These are phyloP conservation scores for Ogataea ganodermae DNA, from an alignment of 805 yeast genomes.

Conservation along the genomic window DNA sequence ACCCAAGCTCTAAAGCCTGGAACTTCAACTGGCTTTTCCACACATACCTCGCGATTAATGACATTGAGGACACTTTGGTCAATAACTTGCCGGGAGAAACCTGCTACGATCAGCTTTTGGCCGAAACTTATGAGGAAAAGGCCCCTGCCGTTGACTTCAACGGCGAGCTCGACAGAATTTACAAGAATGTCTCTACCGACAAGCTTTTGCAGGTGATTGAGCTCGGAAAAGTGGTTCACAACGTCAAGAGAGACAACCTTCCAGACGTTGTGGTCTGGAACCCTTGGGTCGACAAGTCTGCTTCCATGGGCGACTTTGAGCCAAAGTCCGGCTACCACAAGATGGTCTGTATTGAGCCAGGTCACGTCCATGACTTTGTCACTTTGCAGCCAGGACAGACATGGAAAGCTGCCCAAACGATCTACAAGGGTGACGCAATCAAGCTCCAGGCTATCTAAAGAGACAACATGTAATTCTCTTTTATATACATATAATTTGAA, in stretches of 20 bases:
- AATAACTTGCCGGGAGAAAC: conserved; percentile 73
- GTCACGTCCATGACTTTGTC: conserved; percentile 73
- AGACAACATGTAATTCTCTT: too few species aligned
- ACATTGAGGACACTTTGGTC: conserved; percentile 75
- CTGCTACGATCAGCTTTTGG: conserved; percentile 75
- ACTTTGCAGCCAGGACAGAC: conserved; percentile 65
- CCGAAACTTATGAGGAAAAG: conserved; percentile 62
- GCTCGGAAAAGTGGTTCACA: conserved; percentile 69
- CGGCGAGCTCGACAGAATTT: conserved; percentile 85
- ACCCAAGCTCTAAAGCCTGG: conserved; percentile 63
- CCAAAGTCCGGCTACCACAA: conserved; percentile 82
- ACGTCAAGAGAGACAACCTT: conserved; percentile 59
- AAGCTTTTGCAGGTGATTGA: conserved; percentile 69
- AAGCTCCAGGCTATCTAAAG: conserved; percentile 54
- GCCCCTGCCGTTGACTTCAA: conserved; percentile 73
- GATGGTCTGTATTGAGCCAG: conserved; percentile 96
- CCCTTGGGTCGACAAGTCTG: conserved; percentile 89
- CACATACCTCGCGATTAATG: conserved; percentile 76
- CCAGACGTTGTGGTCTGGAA: conserved; percentile 91
- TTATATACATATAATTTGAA: neutral
- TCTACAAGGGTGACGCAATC: conserved; percentile 60
- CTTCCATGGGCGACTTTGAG: conserved; percentile 81
- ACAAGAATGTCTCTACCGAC: conserved; percentile 56
- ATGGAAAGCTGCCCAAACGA: conserved; percentile 73
- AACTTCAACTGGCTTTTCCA: conserved; percentile 96